A percentile compares a stretch with the other conserved stretches of the same genome.
phyloP scores from a whole-genome alignment of 179 eudicot genomes.

The Monotropa hypopitys region DNA sequence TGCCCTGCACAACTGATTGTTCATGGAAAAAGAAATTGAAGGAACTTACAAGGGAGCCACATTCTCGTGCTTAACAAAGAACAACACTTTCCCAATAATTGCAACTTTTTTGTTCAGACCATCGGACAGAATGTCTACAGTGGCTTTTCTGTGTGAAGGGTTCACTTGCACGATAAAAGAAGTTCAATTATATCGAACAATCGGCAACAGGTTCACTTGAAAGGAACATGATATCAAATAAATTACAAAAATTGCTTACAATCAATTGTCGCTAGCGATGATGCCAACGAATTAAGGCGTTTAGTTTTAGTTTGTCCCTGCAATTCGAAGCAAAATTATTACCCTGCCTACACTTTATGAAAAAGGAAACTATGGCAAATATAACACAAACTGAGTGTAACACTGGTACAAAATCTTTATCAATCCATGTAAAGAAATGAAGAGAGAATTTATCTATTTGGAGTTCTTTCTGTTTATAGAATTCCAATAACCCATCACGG shows the following conservation, averaged over 20 bases:
- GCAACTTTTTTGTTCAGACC: constrained; percentile 68
- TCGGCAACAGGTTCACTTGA: background rate
- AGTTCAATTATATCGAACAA: background rate
- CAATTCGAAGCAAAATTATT: constrained; percentile 8
- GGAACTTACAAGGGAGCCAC: constrained; percentile 58
- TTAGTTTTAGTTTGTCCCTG: constrained; percentile 65
- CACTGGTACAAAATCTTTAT: background rate
- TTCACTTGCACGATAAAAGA: constrained; percentile 28
- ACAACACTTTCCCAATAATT: constrained; percentile 51
- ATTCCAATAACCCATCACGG: background rate
- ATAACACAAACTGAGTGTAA: background rate
- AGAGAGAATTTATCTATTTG: background rate
- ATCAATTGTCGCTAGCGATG: constrained; percentile 40
- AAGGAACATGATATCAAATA: background rate
- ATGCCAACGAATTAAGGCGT: constrained; percentile 43
- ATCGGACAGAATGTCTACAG: constrained; percentile 43
- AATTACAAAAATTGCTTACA: constrained; percentile 33
- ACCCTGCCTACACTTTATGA: background rate
- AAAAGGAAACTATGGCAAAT: background rate
- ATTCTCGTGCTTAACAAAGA: constrained; percentile 50
- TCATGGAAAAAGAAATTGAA: background rate
- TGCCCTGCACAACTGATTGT: background rate
- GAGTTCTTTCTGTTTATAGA: background rate
- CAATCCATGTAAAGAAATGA: background rate
- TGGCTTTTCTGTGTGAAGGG: constrained; percentile 43